phyloP scores from a whole-genome alignment of 768 basidiomycete species.

The Naematelia encephala region DNA sequence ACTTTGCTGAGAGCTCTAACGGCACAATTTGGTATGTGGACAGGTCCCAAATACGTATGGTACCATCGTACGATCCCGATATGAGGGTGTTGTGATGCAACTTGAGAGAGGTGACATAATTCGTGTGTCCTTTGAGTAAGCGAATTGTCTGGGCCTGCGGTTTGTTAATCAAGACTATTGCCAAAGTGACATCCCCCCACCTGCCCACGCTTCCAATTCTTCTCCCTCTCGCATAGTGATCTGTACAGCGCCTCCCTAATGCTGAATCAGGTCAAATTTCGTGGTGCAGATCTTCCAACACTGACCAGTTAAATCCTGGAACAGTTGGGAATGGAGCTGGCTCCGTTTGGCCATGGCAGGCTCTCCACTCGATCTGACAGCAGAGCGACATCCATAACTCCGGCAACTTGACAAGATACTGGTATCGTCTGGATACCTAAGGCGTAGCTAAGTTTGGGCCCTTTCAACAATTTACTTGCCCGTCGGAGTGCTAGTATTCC shows the following conservation, averaged over 20 bases:
- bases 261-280: background rate
- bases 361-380: conserved; percentile 59
- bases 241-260: conserved; percentile 68
- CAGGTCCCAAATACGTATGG: conserved; percentile 49
- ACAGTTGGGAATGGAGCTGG: background rate
- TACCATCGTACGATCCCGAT: conserved; percentile 86
- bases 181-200: conserved; percentile 12
- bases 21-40: conserved; percentile 63
- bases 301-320: conserved; percentile 63
- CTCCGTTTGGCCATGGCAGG: conserved; percentile 51
- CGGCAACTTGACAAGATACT: conserved; percentile 59
- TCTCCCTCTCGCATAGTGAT: conserved; percentile 77
- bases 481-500: conserved; percentile 63
- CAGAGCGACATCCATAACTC: conserved; percentile 76
- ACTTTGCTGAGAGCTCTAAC: conserved; percentile 55
- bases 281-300: conserved; percentile 10
- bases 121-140: conserved; percentile 78
- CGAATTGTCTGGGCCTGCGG: conserved; percentile 64
- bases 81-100: conserved; percentile 72
- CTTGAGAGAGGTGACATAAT: conserved; percentile 78
- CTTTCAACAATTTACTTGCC: conserved; percentile 28
- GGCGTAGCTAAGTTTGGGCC: background rate
- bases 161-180: background rate
- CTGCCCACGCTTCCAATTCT: conserved; percentile 71
- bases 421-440: conserved; percentile 55